phyloP scores from a whole-genome alignment of 2,329 filamentous ascomycete species.

The Penicillium paneum region DNA sequence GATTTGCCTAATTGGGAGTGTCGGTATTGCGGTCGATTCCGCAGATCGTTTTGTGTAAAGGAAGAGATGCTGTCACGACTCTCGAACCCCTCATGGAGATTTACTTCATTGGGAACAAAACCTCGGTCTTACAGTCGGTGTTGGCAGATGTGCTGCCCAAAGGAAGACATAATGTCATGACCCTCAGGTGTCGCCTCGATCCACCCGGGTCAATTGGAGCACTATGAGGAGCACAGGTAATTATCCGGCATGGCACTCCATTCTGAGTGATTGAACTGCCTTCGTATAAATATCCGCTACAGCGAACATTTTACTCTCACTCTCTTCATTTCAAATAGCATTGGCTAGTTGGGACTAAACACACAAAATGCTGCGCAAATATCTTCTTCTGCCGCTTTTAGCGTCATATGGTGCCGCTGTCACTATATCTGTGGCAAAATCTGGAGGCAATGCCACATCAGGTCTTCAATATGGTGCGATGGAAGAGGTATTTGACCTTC shows the following conservation, averaged over 20 bases:
- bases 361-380: slow-evolving; percentile 19
- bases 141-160: background rate
- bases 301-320: background rate
- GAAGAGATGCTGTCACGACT: background rate
- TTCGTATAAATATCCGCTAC: slow-evolving; percentile 3
- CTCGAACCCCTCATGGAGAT: background rate
- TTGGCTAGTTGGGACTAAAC: slow-evolving; percentile 2
- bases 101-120: slow-evolving; percentile 1
- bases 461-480: slow-evolving; percentile 31
- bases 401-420: slow-evolving; percentile 26
- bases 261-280: background rate
- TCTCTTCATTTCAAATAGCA: slow-evolving; percentile 6
- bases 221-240: background rate
- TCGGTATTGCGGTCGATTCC: background rate
- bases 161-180: background rate
- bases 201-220: background rate
- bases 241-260: slow-evolving; percentile 1
- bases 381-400: slow-evolving; percentile 26
- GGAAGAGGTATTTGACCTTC: slow-evolving; percentile 25
- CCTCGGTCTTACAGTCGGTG: slow-evolving; percentile 1
- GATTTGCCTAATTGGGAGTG: slow-evolving; percentile 11
- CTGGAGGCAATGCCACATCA: slow-evolving; percentile 29
- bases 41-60: background rate
- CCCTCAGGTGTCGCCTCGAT: background rate
- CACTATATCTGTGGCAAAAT: slow-evolving; percentile 29